Evolutionary conservation across 495 filamentous ascomycete genomes (phyloP).

Genomic region (Hypoxylon trugodes): DNA sequence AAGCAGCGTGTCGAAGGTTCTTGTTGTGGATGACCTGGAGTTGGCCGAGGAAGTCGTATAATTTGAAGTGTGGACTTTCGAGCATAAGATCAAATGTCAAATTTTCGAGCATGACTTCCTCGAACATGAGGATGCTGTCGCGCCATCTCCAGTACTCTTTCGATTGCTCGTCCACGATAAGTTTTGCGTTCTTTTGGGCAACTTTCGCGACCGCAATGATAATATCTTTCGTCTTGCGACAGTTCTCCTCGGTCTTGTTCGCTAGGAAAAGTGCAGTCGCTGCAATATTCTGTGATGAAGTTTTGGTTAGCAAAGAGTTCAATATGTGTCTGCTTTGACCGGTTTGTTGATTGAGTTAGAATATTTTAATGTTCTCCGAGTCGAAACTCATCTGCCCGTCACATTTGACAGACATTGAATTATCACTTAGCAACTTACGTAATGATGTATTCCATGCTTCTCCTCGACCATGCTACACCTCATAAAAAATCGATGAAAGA

Average conservation of each 20-base stretch:
- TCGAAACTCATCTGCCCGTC: neutral
- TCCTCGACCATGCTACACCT: constrained; percentile 77
- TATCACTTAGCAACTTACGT: constrained; percentile 60
- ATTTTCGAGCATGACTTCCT: constrained; percentile 89
- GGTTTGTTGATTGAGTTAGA: neutral
- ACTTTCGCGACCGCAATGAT: constrained; percentile 92
- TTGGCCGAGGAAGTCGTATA: constrained; percentile 78
- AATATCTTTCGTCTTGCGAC: constrained; percentile 90
- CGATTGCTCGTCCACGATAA: constrained; percentile 89
- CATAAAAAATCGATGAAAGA: constrained; percentile 96
- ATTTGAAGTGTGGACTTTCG: constrained; percentile 80
- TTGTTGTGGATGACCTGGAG: constrained; percentile 77
- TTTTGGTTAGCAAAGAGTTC: constrained; percentile 5
- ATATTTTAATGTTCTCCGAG: neutral
- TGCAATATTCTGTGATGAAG: constrained; percentile 68
- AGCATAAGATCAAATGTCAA: constrained; percentile 94
- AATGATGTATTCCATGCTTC: constrained; percentile 80
- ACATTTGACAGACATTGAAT: neutral
- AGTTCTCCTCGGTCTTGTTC: constrained; percentile 96
- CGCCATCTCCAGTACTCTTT: constrained; percentile 98
- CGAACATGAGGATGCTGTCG: constrained; percentile 87
- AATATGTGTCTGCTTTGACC: neutral
- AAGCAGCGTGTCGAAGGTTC: constrained; percentile 79
- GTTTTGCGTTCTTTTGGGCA: constrained; percentile 88
- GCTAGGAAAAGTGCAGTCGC: constrained; percentile 91